A percentile compares a stretch with the other conserved stretches of the same genome.
Evolutionary conservation across 805 yeast genomes (phyloP).

Genomic region (Diddensiella transvaalensis): DNA sequence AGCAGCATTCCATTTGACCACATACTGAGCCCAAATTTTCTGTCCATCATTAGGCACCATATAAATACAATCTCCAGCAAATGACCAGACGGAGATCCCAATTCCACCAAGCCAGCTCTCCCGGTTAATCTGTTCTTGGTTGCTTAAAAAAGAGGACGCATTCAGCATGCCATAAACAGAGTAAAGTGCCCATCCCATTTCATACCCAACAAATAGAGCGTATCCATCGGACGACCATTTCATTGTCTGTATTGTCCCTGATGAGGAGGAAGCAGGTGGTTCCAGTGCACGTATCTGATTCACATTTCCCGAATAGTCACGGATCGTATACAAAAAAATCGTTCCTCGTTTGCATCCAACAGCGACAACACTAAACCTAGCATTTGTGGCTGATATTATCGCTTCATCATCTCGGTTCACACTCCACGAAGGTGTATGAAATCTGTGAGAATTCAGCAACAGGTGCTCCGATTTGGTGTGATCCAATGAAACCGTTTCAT

Average conservation of each 20-base stretch:
- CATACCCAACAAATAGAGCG: slow-evolving; percentile 32
- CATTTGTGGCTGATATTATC: slow-evolving; percentile 36
- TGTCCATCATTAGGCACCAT: slow-evolving; percentile 26
- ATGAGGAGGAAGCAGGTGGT: slow-evolving; percentile 25
- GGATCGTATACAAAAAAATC: slow-evolving; percentile 37
- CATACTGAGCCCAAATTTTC: slow-evolving; percentile 23
- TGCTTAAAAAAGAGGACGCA: slow-evolving; percentile 38
- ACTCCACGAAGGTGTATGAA: slow-evolving; percentile 10
- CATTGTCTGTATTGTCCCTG: slow-evolving; percentile 28
- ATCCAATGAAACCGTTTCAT: slow-evolving; percentile 6
- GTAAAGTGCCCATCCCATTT: slow-evolving; percentile 46
- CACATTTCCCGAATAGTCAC: slow-evolving; percentile 34
- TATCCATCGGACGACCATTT: slow-evolving; percentile 39
- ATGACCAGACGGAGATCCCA: slow-evolving; percentile 33
- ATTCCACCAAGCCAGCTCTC: slow-evolving; percentile 29
- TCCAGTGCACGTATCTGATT: slow-evolving; percentile 32
- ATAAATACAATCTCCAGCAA: slow-evolving; percentile 37
- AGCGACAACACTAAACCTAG: slow-evolving; percentile 40
- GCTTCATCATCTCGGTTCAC: slow-evolving; percentile 19
- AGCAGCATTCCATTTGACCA: slow-evolving; percentile 32
- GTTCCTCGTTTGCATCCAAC: slow-evolving; percentile 39
- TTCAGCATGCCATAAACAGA: slow-evolving; percentile 47
- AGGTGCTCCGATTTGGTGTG: slow-evolving; percentile 12
- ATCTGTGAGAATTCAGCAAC: slow-evolving; percentile 10
- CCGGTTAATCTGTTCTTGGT: slow-evolving; percentile 16